Base-by-base conservation (phyloP, 169 alveolate genomes). In the Cryptosporidium sp. region DNA sequence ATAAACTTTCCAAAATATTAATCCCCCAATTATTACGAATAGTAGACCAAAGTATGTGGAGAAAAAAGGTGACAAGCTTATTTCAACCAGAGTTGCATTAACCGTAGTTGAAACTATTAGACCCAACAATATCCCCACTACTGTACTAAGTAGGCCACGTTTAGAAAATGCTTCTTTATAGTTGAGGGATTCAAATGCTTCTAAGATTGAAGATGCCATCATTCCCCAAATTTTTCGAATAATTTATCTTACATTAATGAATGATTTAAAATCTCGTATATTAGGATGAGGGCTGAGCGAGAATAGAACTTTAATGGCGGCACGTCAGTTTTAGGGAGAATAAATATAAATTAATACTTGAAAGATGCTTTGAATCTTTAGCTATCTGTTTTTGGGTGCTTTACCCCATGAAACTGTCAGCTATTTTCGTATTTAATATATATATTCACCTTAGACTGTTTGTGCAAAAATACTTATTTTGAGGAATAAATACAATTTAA, bases 11-110 rank as follows among this genome's bases (percentile, higher is more conserved):
- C 98, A 96, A 33, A 95, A 91, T 65, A 97, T 96, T 41, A 95
- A 95, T 45, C 94, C 69, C 10, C 99, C 99, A 7, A 96, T 96
- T 16, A 95, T 91, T 33, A 95, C 74, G 70, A 97, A 97, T 26
- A 97, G 92, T 12, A 95, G 67, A 9, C 98, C 99, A 74, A 97
- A 96, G 50, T 97, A 97, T 94, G 94, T 84, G 18, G 99, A 93
- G 91, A 97, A 97, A 91, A 96, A 96, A 6, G 96, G 93, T 29
- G 97, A 94, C 65, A 95, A 80, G 9, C 98, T 94, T n/a, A 97
- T 94, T 86, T 97, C 99, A 12, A 96, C 98, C 45, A 97, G 91
- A 3, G 99, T 95, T 71, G 97, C 95, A 75, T 97, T 96, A 37
- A 97, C 98, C 18, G 97, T 93, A 29, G 96, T 91, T n/a, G 98